Conservation (phyloP, 1,284 basidiomycete genomes). For the Ustilago loliicola region DNA sequence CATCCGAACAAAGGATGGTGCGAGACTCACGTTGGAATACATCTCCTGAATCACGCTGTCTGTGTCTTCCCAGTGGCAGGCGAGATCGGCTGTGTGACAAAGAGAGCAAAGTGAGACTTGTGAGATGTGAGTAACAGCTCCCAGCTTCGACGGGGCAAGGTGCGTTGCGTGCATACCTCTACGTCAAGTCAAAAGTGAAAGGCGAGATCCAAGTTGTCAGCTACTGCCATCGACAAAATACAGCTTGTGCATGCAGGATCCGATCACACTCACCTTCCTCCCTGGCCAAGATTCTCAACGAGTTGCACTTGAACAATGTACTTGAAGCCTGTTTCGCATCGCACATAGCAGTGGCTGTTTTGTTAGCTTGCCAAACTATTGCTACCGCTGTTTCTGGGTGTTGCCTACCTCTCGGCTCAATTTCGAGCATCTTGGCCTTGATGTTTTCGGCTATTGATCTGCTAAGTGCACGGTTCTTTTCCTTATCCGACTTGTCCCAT, state of each 20-base stretch:
- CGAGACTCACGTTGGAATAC: constrained; percentile 49
- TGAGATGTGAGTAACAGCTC: neutral
- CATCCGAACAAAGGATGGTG: neutral
- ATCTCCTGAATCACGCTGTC: constrained; percentile 59
- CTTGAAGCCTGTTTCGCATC: constrained; percentile 50
- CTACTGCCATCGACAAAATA: neutral
- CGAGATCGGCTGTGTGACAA: constrained; percentile 48
- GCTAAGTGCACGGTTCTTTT: constrained; percentile 44
- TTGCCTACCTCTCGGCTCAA: constrained; percentile 49
- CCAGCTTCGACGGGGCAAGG: neutral
- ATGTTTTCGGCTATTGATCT: constrained; percentile 43
- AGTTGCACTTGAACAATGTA: constrained; percentile 61
- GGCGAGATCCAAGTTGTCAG: neutral
- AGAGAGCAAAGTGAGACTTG: neutral
- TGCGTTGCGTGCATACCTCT: constrained; percentile 17
- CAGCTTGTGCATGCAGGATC: too few relatives aligned
- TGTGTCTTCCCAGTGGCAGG: constrained; percentile 61
- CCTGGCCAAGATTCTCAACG: constrained; percentile 61
- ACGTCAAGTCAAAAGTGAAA: neutral
- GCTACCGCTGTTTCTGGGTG: neutral
- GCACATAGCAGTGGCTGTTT: too few relatives aligned
- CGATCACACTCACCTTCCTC: constrained; percentile 46
- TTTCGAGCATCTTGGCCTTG: constrained; percentile 58
- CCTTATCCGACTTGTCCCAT: constrained; percentile 56
- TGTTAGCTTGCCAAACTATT: neutral